phyloP scores from a whole-genome alignment of 352 stramenopile genomes.

The Globisporangium viniferum region DNA sequence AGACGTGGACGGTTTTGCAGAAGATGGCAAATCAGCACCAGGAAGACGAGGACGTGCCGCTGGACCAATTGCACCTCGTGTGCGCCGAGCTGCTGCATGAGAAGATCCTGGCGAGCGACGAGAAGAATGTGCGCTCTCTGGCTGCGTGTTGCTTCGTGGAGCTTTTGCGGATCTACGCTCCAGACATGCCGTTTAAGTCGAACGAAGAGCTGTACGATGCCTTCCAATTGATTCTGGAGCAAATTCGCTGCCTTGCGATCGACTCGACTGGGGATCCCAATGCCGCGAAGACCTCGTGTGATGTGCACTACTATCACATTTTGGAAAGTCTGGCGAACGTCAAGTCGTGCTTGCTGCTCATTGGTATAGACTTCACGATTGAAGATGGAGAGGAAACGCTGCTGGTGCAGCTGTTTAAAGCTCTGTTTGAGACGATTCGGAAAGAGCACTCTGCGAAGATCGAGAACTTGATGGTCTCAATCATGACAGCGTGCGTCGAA shows the following conservation, averaged over 20 bases:
- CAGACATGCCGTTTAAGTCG: constrained; percentile 63
- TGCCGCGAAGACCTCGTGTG: constrained; percentile 24
- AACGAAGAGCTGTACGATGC: constrained; percentile 66
- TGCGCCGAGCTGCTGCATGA: constrained; percentile 57
- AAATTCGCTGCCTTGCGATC: constrained; percentile 39
- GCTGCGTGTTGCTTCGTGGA: constrained; percentile 75
- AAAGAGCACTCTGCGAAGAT: constrained; percentile 63
- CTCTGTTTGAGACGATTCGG: constrained; percentile 64
- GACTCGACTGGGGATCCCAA: constrained; percentile 1
- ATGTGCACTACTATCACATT: constrained; percentile 47
- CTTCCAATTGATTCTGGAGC: constrained; percentile 67
- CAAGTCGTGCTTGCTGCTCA: constrained; percentile 55
- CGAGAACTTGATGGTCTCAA: constrained; percentile 71
- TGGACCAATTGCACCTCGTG: constrained; percentile 40
- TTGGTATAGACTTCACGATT: constrained; percentile 46
- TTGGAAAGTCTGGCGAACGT: constrained; percentile 63
- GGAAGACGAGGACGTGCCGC: constrained; percentile 31
- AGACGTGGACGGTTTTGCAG: constrained; percentile 49
- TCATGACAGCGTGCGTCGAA: constrained; percentile 75
- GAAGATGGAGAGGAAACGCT: constrained; percentile 41
- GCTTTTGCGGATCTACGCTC: constrained; percentile 56
- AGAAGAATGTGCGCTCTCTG: constrained; percentile 55
- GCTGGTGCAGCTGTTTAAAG: constrained; percentile 70
- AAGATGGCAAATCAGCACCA: constrained; percentile 36
- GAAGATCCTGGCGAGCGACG: constrained; percentile 39